Conservation (phyloP, 1,284 basidiomycete genomes). For the Schizopora paradoxa region DNA sequence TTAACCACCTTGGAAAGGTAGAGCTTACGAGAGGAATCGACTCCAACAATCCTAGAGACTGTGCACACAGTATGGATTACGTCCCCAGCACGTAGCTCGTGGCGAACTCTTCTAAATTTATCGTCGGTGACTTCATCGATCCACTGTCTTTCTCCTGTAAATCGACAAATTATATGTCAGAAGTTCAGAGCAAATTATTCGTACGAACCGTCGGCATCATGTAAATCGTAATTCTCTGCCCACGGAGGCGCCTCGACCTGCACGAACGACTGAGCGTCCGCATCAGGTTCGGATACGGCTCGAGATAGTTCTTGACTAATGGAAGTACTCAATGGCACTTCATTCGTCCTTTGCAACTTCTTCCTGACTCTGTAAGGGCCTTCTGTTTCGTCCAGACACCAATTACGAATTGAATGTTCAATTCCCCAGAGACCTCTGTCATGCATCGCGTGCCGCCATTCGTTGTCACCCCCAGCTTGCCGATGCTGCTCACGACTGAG, state of each 20-base stretch:
- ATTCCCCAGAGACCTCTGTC: constrained; percentile 81
- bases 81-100: constrained; percentile 87
- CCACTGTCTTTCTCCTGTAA: constrained; percentile 41
- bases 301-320: constrained; percentile 44
- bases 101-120: constrained; percentile 71
- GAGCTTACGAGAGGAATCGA: constrained; percentile 77
- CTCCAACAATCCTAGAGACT: constrained; percentile 79
- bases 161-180: constrained; percentile 2
- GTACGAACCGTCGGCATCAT: constrained; percentile 52
- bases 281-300: constrained; percentile 55
- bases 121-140: constrained; percentile 73
- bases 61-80: constrained; percentile 88
- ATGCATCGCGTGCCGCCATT: constrained; percentile 52
- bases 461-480: constrained; percentile 54
- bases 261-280: constrained; percentile 52
- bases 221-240: constrained; percentile 75
- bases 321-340: constrained; percentile 44
- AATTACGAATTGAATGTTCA: constrained; percentile 42
- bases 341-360: constrained; percentile 61
- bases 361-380: constrained; percentile 80
- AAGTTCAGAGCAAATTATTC: neutral
- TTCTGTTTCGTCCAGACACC: constrained; percentile 85
- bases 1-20: neutral
- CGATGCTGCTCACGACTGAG: constrained; percentile 65
- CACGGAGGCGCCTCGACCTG: constrained; percentile 70